Percentiles rank a stretch among this genome's conserved stretches.
Evolutionary conservation across 2,329 filamentous ascomycete genomes (phyloP).

Genomic region (Neodidymelliopsis sp.): DNA sequence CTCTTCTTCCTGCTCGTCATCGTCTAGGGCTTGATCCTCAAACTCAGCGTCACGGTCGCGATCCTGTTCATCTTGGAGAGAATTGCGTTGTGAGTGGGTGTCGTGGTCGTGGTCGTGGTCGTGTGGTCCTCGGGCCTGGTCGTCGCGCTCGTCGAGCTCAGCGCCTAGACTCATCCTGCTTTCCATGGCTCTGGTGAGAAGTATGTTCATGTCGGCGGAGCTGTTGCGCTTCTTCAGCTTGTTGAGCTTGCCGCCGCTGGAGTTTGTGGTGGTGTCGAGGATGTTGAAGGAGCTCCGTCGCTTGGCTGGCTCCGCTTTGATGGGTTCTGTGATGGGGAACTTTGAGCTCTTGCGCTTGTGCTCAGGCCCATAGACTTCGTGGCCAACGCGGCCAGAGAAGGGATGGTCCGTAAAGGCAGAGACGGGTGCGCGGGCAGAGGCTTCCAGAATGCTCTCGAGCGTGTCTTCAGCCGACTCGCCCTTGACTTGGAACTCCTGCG

Average conservation of each 20-base stretch:
- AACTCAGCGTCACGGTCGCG: constrained; percentile 33
- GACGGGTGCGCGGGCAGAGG: constrained; percentile 85
- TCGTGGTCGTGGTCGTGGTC: constrained; percentile 48
- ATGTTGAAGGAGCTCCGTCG: constrained; percentile 50
- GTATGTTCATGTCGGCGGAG: constrained; percentile 46
- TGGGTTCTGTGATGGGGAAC: constrained; percentile 31
- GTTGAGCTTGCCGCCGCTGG: constrained; percentile 47
- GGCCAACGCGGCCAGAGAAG: constrained; percentile 77
- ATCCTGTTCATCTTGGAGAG: constrained; percentile 54
- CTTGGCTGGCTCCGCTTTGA: constrained; percentile 36
- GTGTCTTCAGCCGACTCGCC: constrained; percentile 87
- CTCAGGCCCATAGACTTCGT: constrained; percentile 73
- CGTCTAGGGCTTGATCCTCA: constrained; percentile 28
- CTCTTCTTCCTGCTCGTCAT: constrained; percentile 52
- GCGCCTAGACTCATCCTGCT: constrained; percentile 48
- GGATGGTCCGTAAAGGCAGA: constrained; percentile 91
- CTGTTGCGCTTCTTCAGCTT: constrained; percentile 53
- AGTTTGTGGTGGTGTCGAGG: constrained; percentile 48
- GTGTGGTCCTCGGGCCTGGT: constrained; percentile 41
- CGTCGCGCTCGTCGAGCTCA: constrained; percentile 40
- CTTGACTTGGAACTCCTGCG: constrained; percentile 64
- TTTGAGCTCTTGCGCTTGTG: constrained; percentile 52
- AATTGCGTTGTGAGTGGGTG: constrained; percentile 7
- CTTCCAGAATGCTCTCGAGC: constrained; percentile 89
- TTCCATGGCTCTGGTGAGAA: constrained; percentile 42